phyloP scores from a whole-genome alignment of 2,329 filamentous ascomycete species.

The Aureobasidium namibiae region DNA sequence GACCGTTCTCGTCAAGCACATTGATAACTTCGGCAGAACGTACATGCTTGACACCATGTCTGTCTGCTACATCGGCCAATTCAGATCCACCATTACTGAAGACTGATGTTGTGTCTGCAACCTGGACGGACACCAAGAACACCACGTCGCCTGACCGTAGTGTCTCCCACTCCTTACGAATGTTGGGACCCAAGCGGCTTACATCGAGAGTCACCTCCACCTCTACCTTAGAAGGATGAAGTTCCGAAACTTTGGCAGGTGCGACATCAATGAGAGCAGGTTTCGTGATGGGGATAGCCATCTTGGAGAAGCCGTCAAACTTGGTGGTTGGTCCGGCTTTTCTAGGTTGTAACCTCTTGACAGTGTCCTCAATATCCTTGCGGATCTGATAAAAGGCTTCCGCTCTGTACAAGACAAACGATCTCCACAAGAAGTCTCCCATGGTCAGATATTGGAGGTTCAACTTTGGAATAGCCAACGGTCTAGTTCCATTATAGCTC shows the following conservation, averaged over 20 bases:
- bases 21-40: slow-evolving; percentile 80
- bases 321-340: slow-evolving; percentile 53
- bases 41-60: slow-evolving; percentile 55
- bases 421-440: slow-evolving; percentile 94
- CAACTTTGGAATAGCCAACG: slow-evolving; percentile 84
- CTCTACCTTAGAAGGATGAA: slow-evolving; percentile 73
- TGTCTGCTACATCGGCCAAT: slow-evolving; percentile 42
- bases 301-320: slow-evolving; percentile 81
- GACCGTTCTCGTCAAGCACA: slow-evolving; percentile 77
- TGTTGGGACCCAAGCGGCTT: slow-evolving; percentile 63
- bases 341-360: slow-evolving; percentile 71
- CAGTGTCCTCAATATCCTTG: slow-evolving; percentile 75
- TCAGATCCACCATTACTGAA: slow-evolving; percentile 47
- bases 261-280: slow-evolving; percentile 81
- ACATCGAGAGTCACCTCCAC: slow-evolving; percentile 83
- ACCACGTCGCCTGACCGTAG: slow-evolving; percentile 81
- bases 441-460: slow-evolving; percentile 94
- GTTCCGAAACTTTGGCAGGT: slow-evolving; percentile 73
- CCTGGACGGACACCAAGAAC: slow-evolving; percentile 72
- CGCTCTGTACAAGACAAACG: slow-evolving; percentile 77
- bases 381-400: slow-evolving; percentile 92
- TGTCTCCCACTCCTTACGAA: slow-evolving; percentile 83
- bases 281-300: slow-evolving; percentile 81
- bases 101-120: slow-evolving; percentile 42
- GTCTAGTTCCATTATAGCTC: slow-evolving; percentile 75